Evolutionary conservation across 345 rosid species (phyloP), one percentile per base, ranked within the genome.

Genomic region (Toxicodendron radicans): DNA sequence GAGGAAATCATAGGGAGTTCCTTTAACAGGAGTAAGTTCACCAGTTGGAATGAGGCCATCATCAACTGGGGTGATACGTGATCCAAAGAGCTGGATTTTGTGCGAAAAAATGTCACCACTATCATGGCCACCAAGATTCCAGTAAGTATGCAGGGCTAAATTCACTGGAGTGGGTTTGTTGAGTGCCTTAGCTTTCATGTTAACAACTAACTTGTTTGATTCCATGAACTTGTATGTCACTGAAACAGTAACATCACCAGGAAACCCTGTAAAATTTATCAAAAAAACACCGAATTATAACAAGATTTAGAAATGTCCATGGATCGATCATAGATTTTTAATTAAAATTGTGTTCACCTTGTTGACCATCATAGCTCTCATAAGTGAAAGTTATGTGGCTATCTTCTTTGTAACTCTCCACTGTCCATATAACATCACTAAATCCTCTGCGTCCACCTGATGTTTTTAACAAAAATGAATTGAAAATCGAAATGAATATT

Each of bases 371-470:
- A 61, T 69, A 76, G 72, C 97, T 93, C 33, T 86, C 30, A 67
- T 90, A 90, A n/a, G 77, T 83, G 76, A 85, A 86, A 48, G 97
- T 85, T 32, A 83, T 74, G 5, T 85, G 93, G 65, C 87, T 78
- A 23, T 73, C 68, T 33, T 76, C 68, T 27, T 71, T 63, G 60
- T 87, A 80, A 30, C 78, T 83, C 7, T 73, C 3, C 20, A 89
- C 89, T n/a, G 72, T 76, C 98, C 98, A 95, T 33, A 81, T 49
- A 70, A 89, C 96, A 56, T 91, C 89, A 32, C 84, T 56, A 12
- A 85, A 91, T n/a, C 97, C 97, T 74, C 75, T 83, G 21, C 75
- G n/a, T 30, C 98, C 98, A 74, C 97, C 98, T 92, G 76, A 75
- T 66, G 5, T 7, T 35, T 32, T 17, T 0, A 0, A 75, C 17